Base-by-base conservation (phyloP, 1,284 basidiomycete genomes). In the Pascua guehoae region DNA sequence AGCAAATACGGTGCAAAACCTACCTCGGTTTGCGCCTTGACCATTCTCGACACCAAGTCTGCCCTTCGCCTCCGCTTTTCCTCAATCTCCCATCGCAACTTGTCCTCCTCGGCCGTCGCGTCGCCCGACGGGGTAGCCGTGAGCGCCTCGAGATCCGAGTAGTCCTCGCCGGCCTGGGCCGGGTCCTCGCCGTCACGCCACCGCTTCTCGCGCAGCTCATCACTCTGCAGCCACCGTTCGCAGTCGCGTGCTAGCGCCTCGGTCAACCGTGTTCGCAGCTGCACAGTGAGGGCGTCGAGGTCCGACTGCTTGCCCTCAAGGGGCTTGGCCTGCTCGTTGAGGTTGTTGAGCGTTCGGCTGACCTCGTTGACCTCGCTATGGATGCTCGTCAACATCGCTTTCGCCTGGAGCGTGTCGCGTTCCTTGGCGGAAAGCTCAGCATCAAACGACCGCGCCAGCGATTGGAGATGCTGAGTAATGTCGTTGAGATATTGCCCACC, bases 301-400 rank as follows among this genome's bases (percentile, higher is more conserved):
- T 80, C 78, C 48, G 82, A 78, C 62, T 85, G 84, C 41, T 85
- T 82, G 24, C 84, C 81, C n/a, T 85, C 78, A 7, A 94, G 79
- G 1, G 84, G 84, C 42, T 86, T 86, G 8, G 87, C 84, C 54
- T 73, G 66, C 64, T 89, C 85, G 5, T 79, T 74, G 44, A 98
- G 81, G 44, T 86, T 84, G 18, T 82, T 80, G 41, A 92, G 86
- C 0, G 86, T 81, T 52, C 88, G 83, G 63, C 89, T 87, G 64
- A 89, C 88, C 68, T 98, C 94, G 41, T 88, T 81, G 59, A 98
- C 92, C 77, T 98, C 95, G 46, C 86, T 83, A 71, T 97, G 89
- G 58, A 98, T 95, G 69, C 89, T 91, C 49, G 83, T 82, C 36
- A 97, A 82, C 54, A 97, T 80, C 2, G 88, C 88, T 65, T 91